Conservation (phyloP, 192 early-diverging fungal genomes). For the Rhizophagus sp. region DNA sequence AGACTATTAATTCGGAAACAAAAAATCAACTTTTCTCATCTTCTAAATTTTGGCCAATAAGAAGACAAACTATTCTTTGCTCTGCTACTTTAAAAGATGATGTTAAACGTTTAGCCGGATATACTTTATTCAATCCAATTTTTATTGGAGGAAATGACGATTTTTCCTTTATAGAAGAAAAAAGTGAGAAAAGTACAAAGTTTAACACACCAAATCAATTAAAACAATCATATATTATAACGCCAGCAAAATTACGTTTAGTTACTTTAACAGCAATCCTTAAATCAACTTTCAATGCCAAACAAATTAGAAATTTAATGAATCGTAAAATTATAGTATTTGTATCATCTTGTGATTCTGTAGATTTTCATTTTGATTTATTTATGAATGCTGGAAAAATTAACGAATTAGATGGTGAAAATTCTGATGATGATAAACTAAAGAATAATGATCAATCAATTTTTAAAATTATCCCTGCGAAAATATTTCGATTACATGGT, state of each 20-base stretch:
- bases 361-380: slow-evolving; percentile 92
- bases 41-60: slow-evolving; percentile 55
- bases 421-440: slow-evolving; percentile 43
- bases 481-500: slow-evolving; percentile 87
- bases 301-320: neutral
- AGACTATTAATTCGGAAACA: slow-evolving; percentile 40
- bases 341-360: slow-evolving; percentile 87
- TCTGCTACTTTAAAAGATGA: slow-evolving; percentile 91
- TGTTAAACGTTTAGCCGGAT: slow-evolving; percentile 80
- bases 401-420: slow-evolving; percentile 31
- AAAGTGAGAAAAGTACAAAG: slow-evolving; percentile 37
- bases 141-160: slow-evolving; percentile 69
- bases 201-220: slow-evolving; percentile 86
- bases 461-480: slow-evolving; percentile 65
- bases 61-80: slow-evolving; percentile 77
- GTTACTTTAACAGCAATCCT: slow-evolving; percentile 81
- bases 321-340: slow-evolving; percentile 88
- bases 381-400: slow-evolving; percentile 65
- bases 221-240: slow-evolving; percentile 80
- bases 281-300: slow-evolving; percentile 48
- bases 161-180: slow-evolving; percentile 37
- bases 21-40: slow-evolving; percentile 31
- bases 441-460: slow-evolving; percentile 35
- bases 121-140: slow-evolving; percentile 73
- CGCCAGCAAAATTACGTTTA: slow-evolving; percentile 91